These are phyloP conservation scores for Hygrophoropsis aurantiaca DNA, from an alignment of 768 basidiomycete species.

Conservation along the genomic window DNA sequence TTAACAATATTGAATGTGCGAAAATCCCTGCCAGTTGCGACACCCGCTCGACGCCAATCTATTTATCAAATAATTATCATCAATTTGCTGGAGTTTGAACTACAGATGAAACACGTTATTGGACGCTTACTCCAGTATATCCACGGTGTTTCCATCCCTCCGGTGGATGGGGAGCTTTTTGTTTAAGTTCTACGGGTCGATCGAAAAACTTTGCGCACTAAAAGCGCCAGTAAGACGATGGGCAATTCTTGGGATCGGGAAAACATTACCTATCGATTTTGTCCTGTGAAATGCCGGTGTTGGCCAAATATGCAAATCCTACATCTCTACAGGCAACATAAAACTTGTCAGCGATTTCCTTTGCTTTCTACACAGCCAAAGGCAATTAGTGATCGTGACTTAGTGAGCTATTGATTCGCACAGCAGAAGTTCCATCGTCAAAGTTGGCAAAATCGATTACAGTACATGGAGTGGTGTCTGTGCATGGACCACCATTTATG, in stretches of 20 bases:
- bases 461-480: no score
- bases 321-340: slow-evolving; percentile 22
- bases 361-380: slow-evolving; percentile 10
- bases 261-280: slow-evolving; percentile 42
- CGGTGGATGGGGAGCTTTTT: slow-evolving; percentile 45
- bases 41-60: slow-evolving; percentile 45
- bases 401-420: not conserved
- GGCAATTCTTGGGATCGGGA: no score
- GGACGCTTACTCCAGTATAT: slow-evolving; percentile 21
- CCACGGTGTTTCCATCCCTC: slow-evolving; percentile 48
- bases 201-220: slow-evolving; percentile 42
- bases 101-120: not conserved
- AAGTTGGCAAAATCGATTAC: slow-evolving; percentile 12
- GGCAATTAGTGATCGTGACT: no score
- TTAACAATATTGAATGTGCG: not conserved
- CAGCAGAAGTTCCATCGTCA: slow-evolving; percentile 11
- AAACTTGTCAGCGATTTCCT: slow-evolving; percentile 12
- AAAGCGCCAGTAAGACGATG: not conserved
- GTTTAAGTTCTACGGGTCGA: slow-evolving; percentile 37
- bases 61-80: not conserved
- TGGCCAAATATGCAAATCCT: slow-evolving; percentile 49
- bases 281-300: slow-evolving; percentile 39
- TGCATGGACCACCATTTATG: no score
- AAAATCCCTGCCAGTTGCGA: slow-evolving; percentile 16
- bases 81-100: no score